Conservation (phyloP, 2,329 filamentous ascomycete genomes). For the Penicillium sp. region DNA sequence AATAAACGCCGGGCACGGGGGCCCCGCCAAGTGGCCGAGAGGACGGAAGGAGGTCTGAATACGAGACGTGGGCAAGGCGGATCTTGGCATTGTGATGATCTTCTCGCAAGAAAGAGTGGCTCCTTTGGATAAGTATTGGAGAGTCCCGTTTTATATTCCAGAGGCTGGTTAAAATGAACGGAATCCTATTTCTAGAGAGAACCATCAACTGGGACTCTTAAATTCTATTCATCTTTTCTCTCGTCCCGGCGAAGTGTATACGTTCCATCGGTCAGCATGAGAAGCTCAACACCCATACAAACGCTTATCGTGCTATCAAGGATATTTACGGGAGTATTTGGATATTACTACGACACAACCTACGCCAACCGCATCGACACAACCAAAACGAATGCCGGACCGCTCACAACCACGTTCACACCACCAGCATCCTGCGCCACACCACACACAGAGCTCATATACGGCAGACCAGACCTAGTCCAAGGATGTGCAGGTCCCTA, state of each 20-base stretch:
- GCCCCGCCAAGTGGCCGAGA: background rate
- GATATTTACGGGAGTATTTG: background rate
- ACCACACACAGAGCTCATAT: background rate
- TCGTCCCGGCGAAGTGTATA: background rate
- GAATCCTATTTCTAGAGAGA: background rate
- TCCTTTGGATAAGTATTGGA: background rate
- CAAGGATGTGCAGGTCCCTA: slow-evolving; percentile 14
- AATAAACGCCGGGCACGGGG: background rate
- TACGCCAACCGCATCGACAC: slow-evolving; percentile 14
- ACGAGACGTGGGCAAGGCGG: slow-evolving; percentile 8
- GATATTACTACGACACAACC: slow-evolving; percentile 3
- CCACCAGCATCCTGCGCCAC: slow-evolving; percentile 17
- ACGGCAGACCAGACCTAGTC: slow-evolving; percentile 6
- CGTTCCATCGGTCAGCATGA: background rate
- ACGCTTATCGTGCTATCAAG: background rate
- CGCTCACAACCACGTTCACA: slow-evolving; percentile 17
- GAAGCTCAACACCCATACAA: background rate
- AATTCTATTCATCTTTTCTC: background rate
- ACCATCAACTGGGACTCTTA: background rate
- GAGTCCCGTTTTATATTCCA: background rate
- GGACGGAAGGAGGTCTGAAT: slow-evolving; percentile 9
- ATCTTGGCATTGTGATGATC: slow-evolving; percentile 1
- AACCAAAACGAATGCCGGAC: slow-evolving; percentile 8
- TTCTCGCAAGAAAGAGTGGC: background rate
- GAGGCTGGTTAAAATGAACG: background rate